Evolutionary conservation across 2,329 filamentous ascomycete species (phyloP), one percentile per base, ranked within the genome.

Genomic region (Phaeosphaeria sp.): DNA sequence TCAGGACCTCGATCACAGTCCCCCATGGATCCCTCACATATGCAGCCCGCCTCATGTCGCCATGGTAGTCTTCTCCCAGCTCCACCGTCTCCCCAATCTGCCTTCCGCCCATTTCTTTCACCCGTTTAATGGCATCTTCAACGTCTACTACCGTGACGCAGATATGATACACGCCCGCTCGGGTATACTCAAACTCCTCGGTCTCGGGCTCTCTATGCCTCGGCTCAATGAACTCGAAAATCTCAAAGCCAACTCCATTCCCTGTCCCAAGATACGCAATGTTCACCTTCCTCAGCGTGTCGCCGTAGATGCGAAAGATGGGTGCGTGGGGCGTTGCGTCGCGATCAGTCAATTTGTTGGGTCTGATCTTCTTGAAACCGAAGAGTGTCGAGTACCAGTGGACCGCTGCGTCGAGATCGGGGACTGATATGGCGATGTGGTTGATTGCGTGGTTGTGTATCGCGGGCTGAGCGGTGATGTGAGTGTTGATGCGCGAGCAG

Each of bases 151-250:
- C 64, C 20, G 74, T 77, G 15, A 77, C 64, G 11, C 66, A 71
- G 51, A 74, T 66, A 58, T 78, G 75, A 55, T 77, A 77, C 55
- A 77, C 73, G 3, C 75, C 75, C n/a, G 62, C 62, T 20, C 65
- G 61, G 17, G 62, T 64, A 55, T 72, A 77, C 10, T 67, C 62
- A 47, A 67, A 65, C 5, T 44, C n/a, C 23, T 11, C 11, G 2
- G 46, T 43, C 41, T 15, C 30, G 1, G 30, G 36, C 42, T 55
- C 23, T 47, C 44, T 1, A 41, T 50, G 50, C 42, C 55, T 51
- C 27, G 62, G 73, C 54, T 73, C 67, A 25, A 72, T 56, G 56
- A 76, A 76, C 52, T 77, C 65, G 49, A 77, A 77, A 7, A 76
- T 41, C 58, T 77, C 73, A 41, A 75, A 67, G 17, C 73, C 73